Conservation (phyloP, 352 stramenopile species). For the Globisporangium spinosum region DNA sequence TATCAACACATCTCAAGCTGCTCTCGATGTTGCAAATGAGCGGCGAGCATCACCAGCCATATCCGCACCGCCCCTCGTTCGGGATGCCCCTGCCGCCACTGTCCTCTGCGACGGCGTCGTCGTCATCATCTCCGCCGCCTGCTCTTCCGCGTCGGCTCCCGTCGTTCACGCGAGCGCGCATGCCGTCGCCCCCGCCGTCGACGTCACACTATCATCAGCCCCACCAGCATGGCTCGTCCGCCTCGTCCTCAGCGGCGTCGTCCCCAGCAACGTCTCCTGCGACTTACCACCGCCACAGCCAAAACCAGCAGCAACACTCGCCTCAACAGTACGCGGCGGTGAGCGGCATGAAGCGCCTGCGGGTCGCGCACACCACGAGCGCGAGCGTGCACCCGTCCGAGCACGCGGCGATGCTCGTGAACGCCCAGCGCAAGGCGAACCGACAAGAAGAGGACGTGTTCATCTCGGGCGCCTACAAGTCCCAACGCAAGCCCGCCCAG, state of each 20-base stretch:
- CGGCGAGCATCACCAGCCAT: neutral
- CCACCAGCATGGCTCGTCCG: neutral
- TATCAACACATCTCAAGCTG: no score
- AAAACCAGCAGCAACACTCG: neutral
- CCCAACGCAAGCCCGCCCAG: conserved; percentile 25
- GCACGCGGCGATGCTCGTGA: neutral
- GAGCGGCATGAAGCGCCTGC: conserved; percentile 5
- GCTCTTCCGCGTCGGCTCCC: neutral
- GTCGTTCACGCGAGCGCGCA: neutral
- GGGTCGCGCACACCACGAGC: neutral
- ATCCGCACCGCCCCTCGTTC: neutral
- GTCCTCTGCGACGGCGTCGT: neutral
- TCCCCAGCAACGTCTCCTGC: conserved; percentile 1
- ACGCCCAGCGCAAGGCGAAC: neutral
- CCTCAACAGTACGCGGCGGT: neutral
- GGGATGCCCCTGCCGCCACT: conserved; percentile 10
- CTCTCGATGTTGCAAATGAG: conserved; percentile 15
- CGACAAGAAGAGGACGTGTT: conserved; percentile 29
- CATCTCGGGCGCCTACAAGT: conserved; percentile 30
- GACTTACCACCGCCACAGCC: neutral
- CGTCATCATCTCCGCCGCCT: neutral
- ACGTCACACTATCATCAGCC: neutral
- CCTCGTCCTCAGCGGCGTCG: neutral
- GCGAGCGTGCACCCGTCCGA: conserved; percentile 11
- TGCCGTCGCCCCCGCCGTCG: neutral